Percentiles rank a stretch among this genome's conserved stretches.
phyloP scores from a whole-genome alignment of 306 rosid species.

The Pyrus pyrifolia region DNA sequence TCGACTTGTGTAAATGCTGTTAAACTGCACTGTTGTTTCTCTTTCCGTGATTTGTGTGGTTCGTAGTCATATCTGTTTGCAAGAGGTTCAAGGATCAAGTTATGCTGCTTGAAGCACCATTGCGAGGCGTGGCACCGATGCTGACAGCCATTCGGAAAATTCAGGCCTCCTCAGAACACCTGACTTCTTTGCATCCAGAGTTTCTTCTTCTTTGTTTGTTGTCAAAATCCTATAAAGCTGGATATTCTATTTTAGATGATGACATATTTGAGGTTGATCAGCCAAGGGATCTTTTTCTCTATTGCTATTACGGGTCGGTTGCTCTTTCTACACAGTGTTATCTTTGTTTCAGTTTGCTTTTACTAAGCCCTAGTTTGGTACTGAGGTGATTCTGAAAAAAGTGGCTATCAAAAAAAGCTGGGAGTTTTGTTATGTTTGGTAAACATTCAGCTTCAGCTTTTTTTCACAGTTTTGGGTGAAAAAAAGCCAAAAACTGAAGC shows the following conservation, averaged over 20 bases:
- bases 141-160: conserved; percentile 64
- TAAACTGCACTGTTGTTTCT: not conserved
- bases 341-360: conserved; percentile 1
- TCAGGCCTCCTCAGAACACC: conserved; percentile 58
- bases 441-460: no score
- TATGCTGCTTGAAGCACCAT: conserved; percentile 64
- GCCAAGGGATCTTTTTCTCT: conserved; percentile 83
- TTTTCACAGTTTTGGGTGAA: no score
- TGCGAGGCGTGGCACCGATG: conserved; percentile 82
- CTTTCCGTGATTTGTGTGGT: conserved; percentile 4
- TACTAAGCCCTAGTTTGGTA: not conserved
- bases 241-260: conserved; percentile 64
- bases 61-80: conserved; percentile 72
- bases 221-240: conserved; percentile 80
- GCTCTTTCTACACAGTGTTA: conserved; percentile 4
- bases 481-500: no score
- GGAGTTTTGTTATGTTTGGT: no score
- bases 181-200: conserved; percentile 78
- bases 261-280: conserved; percentile 78
- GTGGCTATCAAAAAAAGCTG: no score
- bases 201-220: conserved; percentile 81
- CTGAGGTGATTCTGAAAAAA: no score
- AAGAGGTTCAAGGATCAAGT: conserved; percentile 72
- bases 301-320: conserved; percentile 87
- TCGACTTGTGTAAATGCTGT: not conserved